These are phyloP conservation scores for Dryas drummondii DNA, from an alignment of 306 rosid species.

Conservation along the genomic window DNA sequence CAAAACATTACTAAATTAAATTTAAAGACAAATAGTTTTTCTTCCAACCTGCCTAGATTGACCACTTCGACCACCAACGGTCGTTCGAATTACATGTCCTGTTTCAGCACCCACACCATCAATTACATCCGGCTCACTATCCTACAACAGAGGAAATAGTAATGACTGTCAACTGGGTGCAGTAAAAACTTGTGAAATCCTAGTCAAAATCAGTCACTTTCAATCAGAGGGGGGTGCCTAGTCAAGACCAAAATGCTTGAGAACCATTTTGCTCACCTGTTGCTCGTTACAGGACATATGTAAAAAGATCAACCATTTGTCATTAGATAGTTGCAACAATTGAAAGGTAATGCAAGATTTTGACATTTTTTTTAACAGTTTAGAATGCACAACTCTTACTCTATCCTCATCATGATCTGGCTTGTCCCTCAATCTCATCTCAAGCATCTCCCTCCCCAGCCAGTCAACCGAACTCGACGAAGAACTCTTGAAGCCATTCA, in stretches of 20 bases:
- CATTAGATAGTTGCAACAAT: not conserved
- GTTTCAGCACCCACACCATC: constrained; percentile 93
- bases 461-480: constrained; percentile 92
- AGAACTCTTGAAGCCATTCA: constrained; percentile 72
- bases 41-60: constrained; percentile 82
- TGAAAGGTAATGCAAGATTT: constrained; percentile 13
- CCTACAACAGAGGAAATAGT: constrained; percentile 50
- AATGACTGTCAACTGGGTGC: constrained; percentile 20
- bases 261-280: not conserved
- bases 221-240: not conserved
- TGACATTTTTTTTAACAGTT: not conserved
- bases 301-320: not conserved
- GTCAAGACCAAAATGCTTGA: not conserved
- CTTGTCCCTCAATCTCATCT: constrained; percentile 77
- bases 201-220: not conserved
- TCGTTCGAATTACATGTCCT: constrained; percentile 88
- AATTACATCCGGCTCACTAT: constrained; percentile 81
- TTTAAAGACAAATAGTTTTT: not conserved
- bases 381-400: constrained; percentile 37
- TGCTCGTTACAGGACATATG: constrained; percentile 8
- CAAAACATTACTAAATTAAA: constrained; percentile 13
- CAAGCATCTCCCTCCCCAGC: constrained; percentile 99
- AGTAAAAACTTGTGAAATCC: not conserved
- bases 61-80: constrained; percentile 77
- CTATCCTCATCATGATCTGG: constrained; percentile 60